phyloP scores from a whole-genome alignment of 164 flowering plant species.

The Akebia trifoliata region DNA sequence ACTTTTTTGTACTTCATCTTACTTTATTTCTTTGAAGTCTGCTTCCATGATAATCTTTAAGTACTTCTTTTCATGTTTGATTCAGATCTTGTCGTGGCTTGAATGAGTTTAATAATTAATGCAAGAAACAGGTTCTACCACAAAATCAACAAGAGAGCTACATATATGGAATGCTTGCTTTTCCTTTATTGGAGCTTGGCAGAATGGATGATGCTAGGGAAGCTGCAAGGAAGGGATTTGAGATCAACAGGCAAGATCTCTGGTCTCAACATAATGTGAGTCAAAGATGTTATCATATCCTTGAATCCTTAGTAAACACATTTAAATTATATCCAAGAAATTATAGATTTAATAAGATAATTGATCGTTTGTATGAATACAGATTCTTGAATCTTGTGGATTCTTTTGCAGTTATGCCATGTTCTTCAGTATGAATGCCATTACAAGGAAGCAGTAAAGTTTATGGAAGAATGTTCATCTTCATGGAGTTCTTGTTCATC shows the following conservation, averaged over 20 bases:
- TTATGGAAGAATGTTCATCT: conserved; percentile 76
- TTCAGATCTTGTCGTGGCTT: not conserved
- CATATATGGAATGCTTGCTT: conserved; percentile 87
- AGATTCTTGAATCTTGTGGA: not conserved
- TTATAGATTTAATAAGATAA: too few relatives aligned
- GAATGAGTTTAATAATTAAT: not conserved
- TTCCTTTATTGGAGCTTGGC: conserved; percentile 80
- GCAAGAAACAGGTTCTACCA: conserved; percentile 51
- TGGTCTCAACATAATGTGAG: conserved; percentile 95
- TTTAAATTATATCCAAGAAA: not conserved
- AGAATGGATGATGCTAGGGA: conserved; percentile 67
- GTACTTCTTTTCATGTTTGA: not conserved
- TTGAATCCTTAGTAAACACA: not conserved
- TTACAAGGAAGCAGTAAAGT: conserved; percentile 83
- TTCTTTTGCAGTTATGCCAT: conserved; percentile 82
- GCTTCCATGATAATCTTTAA: not conserved
- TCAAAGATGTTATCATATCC: conserved; percentile 11
- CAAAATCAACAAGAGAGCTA: conserved; percentile 52
- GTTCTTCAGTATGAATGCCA: conserved; percentile 72
- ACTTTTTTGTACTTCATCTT: not conserved
- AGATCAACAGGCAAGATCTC: conserved; percentile 62
- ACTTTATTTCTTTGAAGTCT: not conserved
- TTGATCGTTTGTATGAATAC: too few relatives aligned
- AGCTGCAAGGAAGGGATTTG: conserved; percentile 71
- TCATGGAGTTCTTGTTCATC: conserved; percentile 74